Evolutionary conservation across 768 basidiomycete genomes (phyloP).

Genomic region (Mycena venus): DNA sequence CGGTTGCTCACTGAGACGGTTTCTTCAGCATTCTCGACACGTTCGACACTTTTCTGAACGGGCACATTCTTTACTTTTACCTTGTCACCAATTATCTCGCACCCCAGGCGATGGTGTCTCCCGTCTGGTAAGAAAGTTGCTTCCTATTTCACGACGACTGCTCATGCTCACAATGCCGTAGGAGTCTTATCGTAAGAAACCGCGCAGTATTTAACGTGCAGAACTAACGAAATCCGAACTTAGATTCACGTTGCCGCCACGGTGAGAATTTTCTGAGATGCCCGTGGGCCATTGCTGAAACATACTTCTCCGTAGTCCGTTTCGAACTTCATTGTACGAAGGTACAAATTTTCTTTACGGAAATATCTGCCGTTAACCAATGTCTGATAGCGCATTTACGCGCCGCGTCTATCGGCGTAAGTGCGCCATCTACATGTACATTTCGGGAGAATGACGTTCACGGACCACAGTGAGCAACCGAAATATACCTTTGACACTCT

Average conservation of each 20-base stretch:
- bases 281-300: neutral
- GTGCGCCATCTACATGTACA: slow-evolving; percentile 29
- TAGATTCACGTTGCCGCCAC: slow-evolving; percentile 70
- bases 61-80: slow-evolving; percentile 71
- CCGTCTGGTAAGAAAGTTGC: slow-evolving; percentile 61
- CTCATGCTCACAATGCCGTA: slow-evolving; percentile 31
- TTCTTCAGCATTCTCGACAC: slow-evolving; percentile 64
- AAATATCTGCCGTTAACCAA: neutral
- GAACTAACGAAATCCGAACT: neutral
- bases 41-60: slow-evolving; percentile 64
- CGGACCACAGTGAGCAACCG: slow-evolving; percentile 57
- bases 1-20: slow-evolving; percentile 17
- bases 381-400: slow-evolving; percentile 59
- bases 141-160: neutral
- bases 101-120: slow-evolving; percentile 54
- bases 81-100: slow-evolving; percentile 69
- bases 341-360: slow-evolving; percentile 32
- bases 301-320: slow-evolving; percentile 49
- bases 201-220: neutral
- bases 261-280: slow-evolving; percentile 49
- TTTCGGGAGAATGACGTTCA: neutral
- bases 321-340: slow-evolving; percentile 64
- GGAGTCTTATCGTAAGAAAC: slow-evolving; percentile 65
- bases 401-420: slow-evolving; percentile 63
- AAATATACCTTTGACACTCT: slow-evolving; percentile 56